These are phyloP conservation scores for Zygotorulaspora florentina DNA, from an alignment of 805 yeast species.

Conservation along the genomic window DNA sequence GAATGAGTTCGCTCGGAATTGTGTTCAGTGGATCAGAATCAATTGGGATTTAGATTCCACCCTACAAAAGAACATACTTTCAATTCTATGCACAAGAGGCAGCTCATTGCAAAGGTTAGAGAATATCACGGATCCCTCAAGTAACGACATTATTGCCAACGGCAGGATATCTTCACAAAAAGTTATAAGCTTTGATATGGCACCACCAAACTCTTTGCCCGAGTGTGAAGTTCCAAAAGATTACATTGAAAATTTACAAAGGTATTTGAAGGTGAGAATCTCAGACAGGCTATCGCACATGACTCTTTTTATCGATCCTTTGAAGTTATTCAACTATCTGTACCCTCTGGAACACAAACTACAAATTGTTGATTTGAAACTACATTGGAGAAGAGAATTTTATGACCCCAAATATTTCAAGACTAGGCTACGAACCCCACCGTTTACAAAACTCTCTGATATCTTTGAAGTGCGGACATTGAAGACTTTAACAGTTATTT, in stretches of 20 bases:
- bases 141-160: slow-evolving; percentile 35
- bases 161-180: slow-evolving; percentile 26
- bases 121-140: slow-evolving; percentile 39
- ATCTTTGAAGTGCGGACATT: slow-evolving; percentile 36
- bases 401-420: slow-evolving; percentile 32
- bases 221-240: slow-evolving; percentile 26
- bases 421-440: slow-evolving; percentile 16
- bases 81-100: slow-evolving; percentile 28
- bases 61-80: slow-evolving; percentile 32
- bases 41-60: slow-evolving; percentile 41
- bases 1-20: slow-evolving; percentile 22
- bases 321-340: slow-evolving; percentile 36
- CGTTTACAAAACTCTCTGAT: slow-evolving; percentile 32
- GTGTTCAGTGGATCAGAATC: slow-evolving; percentile 38
- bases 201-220: slow-evolving; percentile 38
- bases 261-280: slow-evolving; percentile 28
- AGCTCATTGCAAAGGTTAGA: slow-evolving; percentile 36
- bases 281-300: slow-evolving; percentile 31
- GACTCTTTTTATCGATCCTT: slow-evolving; percentile 40
- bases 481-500: slow-evolving; percentile 39
- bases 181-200: slow-evolving; percentile 35
- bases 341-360: slow-evolving; percentile 31
- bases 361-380: slow-evolving; percentile 36
- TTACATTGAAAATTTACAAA: slow-evolving; percentile 33
- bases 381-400: slow-evolving; percentile 42